These are phyloP conservation scores for Ceratobasidium sp. DNA, from an alignment of 1,284 basidiomycete species.

Conservation along the genomic window DNA sequence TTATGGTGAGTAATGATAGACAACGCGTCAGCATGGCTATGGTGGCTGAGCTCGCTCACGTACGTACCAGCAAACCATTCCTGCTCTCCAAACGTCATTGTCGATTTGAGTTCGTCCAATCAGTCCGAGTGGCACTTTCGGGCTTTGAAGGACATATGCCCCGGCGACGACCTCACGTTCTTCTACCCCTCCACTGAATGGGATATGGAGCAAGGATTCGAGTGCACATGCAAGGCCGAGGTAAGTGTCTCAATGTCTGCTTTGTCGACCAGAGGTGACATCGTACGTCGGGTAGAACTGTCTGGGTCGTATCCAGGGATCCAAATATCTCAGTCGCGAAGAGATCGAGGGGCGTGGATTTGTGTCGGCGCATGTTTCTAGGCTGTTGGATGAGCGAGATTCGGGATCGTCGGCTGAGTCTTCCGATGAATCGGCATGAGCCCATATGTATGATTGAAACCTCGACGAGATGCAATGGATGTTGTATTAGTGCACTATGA, in stretches of 20 bases:
- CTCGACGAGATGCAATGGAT: too few relatives aligned
- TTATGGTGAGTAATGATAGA: constrained; percentile 50
- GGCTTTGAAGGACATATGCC: constrained; percentile 48
- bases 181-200: constrained; percentile 76
- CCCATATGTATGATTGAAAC: too few relatives aligned
- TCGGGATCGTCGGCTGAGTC: too few relatives aligned
- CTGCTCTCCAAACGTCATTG: constrained; percentile 65
- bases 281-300: constrained; percentile 46
- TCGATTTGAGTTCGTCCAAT: constrained; percentile 57
- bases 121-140: constrained; percentile 55
- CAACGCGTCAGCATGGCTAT: too few relatives aligned
- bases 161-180: constrained; percentile 59
- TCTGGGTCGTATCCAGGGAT: constrained; percentile 52
- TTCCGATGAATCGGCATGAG: too few relatives aligned
- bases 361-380: constrained; percentile 9
- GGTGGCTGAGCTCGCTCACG: background rate
- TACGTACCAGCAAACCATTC: constrained; percentile 63
- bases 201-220: constrained; percentile 71
- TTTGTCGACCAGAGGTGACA: background rate
- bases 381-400: background rate
- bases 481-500: too few relatives aligned
- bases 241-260: constrained; percentile 45
- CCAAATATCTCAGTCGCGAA: constrained; percentile 49
- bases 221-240: constrained; percentile 59
- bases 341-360: constrained; percentile 44